phyloP scores from a whole-genome alignment of 352 stramenopile species.

The Heterotrichella gracilis region DNA sequence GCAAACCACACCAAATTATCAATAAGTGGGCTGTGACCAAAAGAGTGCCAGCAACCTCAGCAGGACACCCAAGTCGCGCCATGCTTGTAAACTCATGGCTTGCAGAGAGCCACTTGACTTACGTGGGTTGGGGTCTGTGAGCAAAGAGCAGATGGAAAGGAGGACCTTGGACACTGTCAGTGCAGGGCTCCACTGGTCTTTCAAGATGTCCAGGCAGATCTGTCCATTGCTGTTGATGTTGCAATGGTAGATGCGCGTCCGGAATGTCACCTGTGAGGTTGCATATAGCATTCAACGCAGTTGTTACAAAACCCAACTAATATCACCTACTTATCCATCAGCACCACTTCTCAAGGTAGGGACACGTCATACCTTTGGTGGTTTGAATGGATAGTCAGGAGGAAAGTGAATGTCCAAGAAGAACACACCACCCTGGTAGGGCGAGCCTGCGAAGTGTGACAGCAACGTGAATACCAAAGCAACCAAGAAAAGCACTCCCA shows the following conservation, averaged over 20 bases:
- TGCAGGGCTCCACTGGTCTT: constrained; percentile 78
- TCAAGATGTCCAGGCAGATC: constrained; percentile 83
- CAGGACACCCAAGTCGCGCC: too few species aligned
- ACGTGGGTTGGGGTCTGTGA: constrained; percentile 49
- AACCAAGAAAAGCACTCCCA: too few species aligned
- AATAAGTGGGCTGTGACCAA: too few species aligned
- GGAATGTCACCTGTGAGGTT: constrained; percentile 31
- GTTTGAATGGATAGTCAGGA: constrained; percentile 71
- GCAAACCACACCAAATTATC: too few species aligned
- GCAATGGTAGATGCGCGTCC: constrained; percentile 71
- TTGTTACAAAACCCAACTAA: neutral
- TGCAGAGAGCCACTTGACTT: too few species aligned
- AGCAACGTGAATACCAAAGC: too few species aligned
- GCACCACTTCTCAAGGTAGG: neutral
- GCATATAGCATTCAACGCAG: neutral
- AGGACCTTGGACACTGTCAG: constrained; percentile 54
- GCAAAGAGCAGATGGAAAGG: constrained; percentile 49
- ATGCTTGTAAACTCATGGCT: constrained; percentile 21
- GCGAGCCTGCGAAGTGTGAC: constrained; percentile 60
- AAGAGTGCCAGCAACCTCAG: too few species aligned
- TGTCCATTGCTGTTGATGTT: constrained; percentile 85
- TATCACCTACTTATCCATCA: neutral
- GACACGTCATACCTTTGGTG: constrained; percentile 53
- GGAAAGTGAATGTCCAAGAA: constrained; percentile 73
- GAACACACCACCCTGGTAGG: constrained; percentile 69